Conservation (phyloP, 2,329 filamentous ascomycete species). For the Sphaerostilbella broomeana region DNA sequence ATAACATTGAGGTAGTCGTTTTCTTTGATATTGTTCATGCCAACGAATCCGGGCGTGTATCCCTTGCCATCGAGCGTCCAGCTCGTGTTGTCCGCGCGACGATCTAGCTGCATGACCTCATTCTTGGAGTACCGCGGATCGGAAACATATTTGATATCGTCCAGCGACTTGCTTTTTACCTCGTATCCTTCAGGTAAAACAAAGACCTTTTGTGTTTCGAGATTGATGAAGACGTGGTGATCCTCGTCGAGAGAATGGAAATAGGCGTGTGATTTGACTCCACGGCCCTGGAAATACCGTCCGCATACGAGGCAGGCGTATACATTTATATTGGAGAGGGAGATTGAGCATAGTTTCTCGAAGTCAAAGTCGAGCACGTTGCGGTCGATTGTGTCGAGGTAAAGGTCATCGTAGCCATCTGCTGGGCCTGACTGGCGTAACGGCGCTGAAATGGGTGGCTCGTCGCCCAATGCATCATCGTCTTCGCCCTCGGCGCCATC, state of each 20-base stretch:
- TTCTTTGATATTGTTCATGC: constrained; percentile 99
- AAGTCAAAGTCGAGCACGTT: constrained; percentile 95
- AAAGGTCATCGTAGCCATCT: constrained; percentile 88
- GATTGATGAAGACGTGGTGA: constrained; percentile 98
- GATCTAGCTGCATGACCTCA: constrained; percentile 76
- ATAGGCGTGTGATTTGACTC: constrained; percentile 91
- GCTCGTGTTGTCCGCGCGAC: constrained; percentile 46
- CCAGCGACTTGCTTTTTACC: constrained; percentile 86
- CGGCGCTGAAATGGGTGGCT: constrained; percentile 35
- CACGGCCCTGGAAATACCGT: constrained; percentile 94
- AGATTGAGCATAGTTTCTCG: constrained; percentile 95
- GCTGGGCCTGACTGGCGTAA: constrained; percentile 70
- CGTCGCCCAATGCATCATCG: constrained; percentile 35
- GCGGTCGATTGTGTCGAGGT: constrained; percentile 94
- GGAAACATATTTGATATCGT: constrained; percentile 97
- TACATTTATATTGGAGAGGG: constrained; percentile 95
- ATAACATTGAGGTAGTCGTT: constrained; percentile 98
- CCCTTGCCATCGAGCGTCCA: constrained; percentile 77
- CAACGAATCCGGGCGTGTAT: constrained; percentile 91
- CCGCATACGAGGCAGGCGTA: constrained; percentile 96
- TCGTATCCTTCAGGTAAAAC: constrained; percentile 96
- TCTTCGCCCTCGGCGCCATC: constrained; percentile 25
- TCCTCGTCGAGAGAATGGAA: constrained; percentile 93
- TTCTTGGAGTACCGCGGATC: constrained; percentile 78
- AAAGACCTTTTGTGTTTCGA: constrained; percentile 85